phyloP scores from a whole-genome alignment of 495 filamentous ascomycete species.

The Neurospora terricola region DNA sequence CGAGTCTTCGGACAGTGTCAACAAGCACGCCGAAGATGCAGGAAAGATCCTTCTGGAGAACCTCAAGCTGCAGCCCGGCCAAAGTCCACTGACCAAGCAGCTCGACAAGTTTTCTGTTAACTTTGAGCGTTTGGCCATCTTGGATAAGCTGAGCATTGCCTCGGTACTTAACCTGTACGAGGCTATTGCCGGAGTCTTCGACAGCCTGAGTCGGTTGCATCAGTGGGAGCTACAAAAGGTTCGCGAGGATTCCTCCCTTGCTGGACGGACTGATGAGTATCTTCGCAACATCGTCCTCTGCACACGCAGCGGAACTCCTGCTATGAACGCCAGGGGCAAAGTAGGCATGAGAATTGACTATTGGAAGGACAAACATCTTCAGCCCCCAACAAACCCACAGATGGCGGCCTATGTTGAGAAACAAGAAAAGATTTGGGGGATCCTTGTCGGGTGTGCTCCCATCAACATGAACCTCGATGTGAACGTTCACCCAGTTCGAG shows the following conservation, averaged over 20 bases:
- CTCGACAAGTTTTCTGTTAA: constrained; percentile 69
- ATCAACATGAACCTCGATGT: constrained; percentile 25
- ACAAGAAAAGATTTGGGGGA: constrained; percentile 41
- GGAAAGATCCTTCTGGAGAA: constrained; percentile 46
- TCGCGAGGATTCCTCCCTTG: constrained; percentile 38
- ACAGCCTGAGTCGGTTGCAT: constrained; percentile 52
- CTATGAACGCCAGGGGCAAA: constrained; percentile 61
- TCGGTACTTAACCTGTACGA: constrained; percentile 79
- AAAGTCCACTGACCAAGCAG: constrained; percentile 47
- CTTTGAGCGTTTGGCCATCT: constrained; percentile 62
- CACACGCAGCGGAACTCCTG: constrained; percentile 62
- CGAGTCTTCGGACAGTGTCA: constrained; percentile 36
- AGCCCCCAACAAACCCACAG: constrained; percentile 26
- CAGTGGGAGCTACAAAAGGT: constrained; percentile 56
- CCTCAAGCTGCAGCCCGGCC: constrained; percentile 32
- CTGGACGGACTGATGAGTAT: constrained; percentile 39
- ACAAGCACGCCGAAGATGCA: constrained; percentile 38
- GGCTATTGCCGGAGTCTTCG: constrained; percentile 71
- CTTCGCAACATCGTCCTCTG: constrained; percentile 48
- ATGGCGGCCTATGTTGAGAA: constrained; percentile 14
- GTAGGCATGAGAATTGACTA: constrained; percentile 78
- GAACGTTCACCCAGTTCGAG: constrained; percentile 47
- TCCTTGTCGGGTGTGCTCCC: constrained; percentile 53
- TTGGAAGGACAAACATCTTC: constrained; percentile 59
- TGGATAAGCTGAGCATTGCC: constrained; percentile 67